Evolutionary conservation across 805 yeast genomes (phyloP).

Genomic region (Candida cerambycidarum): DNA sequence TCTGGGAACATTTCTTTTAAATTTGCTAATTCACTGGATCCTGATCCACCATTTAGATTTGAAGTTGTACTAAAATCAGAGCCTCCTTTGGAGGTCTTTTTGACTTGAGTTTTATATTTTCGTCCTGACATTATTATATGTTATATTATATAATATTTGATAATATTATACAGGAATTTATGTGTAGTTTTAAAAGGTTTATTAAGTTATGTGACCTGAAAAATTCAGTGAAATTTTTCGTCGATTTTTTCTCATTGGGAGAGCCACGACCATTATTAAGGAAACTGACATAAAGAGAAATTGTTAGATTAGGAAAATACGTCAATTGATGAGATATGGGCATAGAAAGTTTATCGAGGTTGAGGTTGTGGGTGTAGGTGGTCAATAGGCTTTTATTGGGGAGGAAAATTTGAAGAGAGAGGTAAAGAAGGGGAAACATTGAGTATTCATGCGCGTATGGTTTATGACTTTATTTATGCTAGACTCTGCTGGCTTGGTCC

Average conservation of each 20-base stretch:
- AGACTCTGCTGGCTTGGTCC: too few species aligned
- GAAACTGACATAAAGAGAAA: too few species aligned
- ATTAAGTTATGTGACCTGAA: conserved; percentile 7
- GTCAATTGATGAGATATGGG: too few species aligned
- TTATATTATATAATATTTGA: conserved; percentile 1
- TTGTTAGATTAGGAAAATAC: too few species aligned
- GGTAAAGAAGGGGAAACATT: too few species aligned
- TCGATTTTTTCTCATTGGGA: conserved; percentile 6
- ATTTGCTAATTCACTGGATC: conserved; percentile 46
- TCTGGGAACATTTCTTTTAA: conserved; percentile 89
- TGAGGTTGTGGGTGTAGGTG: too few species aligned
- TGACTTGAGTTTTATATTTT: conserved; percentile 49
- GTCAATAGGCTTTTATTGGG: too few species aligned
- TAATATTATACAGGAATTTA: conserved; percentile 5
- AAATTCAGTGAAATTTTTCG: conserved; percentile 9
- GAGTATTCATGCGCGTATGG: too few species aligned
- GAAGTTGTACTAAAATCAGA: conserved; percentile 15
- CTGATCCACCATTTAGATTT: conserved; percentile 4
- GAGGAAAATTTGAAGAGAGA: too few species aligned
- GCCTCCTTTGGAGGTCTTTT: conserved; percentile 31
- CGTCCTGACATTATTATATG: conserved; percentile 26
- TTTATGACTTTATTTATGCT: too few species aligned
- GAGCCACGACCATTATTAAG: conserved; percentile 16
- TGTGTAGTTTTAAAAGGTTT: conserved; percentile 5
- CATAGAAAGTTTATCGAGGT: too few species aligned